Evolutionary conservation across 1,284 basidiomycete species (phyloP).

Genomic region (Phenoliferia sp.): DNA sequence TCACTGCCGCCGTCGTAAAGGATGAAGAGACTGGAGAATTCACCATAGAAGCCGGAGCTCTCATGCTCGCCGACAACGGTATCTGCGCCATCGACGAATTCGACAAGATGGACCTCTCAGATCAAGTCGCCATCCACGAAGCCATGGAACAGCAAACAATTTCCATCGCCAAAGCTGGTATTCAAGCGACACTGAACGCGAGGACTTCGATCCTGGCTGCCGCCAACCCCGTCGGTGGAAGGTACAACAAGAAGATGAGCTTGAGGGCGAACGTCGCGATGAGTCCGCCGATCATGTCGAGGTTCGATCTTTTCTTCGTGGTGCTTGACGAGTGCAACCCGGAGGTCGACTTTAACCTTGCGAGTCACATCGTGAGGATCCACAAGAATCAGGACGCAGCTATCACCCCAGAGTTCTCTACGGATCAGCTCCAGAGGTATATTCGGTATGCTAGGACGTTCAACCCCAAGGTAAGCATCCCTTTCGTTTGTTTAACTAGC

Average conservation of each 20-base stretch:
- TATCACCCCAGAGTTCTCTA: slow-evolving; percentile 93
- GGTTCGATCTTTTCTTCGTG: slow-evolving; percentile 98
- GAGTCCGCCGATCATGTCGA: slow-evolving; percentile 98
- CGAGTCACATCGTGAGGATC: slow-evolving; percentile 95
- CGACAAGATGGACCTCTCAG: slow-evolving; percentile 99
- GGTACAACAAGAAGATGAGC: slow-evolving; percentile 93
- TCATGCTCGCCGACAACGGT: slow-evolving; percentile 99
- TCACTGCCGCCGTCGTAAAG: slow-evolving; percentile 95
- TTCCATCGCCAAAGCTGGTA: slow-evolving; percentile 97
- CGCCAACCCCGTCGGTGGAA: slow-evolving; percentile 92
- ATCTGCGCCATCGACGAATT: slow-evolving; percentile 99
- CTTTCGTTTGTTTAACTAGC: slow-evolving; percentile 7
- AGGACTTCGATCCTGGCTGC: slow-evolving; percentile 96
- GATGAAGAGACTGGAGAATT: slow-evolving; percentile 99
- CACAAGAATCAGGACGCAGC: slow-evolving; percentile 93
- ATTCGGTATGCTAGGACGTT: slow-evolving; percentile 96
- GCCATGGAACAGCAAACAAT: slow-evolving; percentile 99
- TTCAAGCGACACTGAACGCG: slow-evolving; percentile 96
- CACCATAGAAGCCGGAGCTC: slow-evolving; percentile 96
- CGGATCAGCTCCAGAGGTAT: slow-evolving; percentile 92
- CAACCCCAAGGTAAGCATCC: slow-evolving; percentile 72
- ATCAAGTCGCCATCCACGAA: slow-evolving; percentile 99
- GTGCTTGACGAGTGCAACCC: slow-evolving; percentile 97
- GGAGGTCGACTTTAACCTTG: slow-evolving; percentile 85
- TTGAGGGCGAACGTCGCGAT: slow-evolving; percentile 94